Conservation (phyloP, 1,139 yeast species). For the Magnusiomyces ingens region DNA sequence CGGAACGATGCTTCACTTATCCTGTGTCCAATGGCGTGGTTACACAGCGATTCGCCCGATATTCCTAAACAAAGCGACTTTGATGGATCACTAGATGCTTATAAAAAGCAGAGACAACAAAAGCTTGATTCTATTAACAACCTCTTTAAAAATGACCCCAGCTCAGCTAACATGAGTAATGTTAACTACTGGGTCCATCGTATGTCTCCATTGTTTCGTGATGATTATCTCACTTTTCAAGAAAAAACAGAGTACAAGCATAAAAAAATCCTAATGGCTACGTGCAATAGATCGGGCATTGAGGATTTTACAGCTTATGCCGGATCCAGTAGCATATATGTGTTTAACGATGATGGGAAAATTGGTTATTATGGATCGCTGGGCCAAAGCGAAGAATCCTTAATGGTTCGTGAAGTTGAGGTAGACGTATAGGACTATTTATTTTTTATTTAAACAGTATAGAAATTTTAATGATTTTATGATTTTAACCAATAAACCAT, state of each 20-base stretch:
- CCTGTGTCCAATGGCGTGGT: constrained; percentile 87
- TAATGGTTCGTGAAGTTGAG: constrained; percentile 20
- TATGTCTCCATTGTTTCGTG: constrained; percentile 50
- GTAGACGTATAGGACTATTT: constrained; percentile 7
- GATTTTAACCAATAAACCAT: too few species aligned
- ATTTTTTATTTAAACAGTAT: too few species aligned
- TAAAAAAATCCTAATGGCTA: constrained; percentile 34
- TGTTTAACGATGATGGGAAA: constrained; percentile 16
- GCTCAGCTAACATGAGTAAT: constrained; percentile 36
- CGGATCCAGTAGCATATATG: constrained; percentile 46
- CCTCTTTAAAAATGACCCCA: constrained; percentile 22
- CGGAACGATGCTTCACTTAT: constrained; percentile 47
- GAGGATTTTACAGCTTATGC: constrained; percentile 68
- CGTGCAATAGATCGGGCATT: constrained; percentile 68
- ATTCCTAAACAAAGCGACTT: constrained; percentile 18
- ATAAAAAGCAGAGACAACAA: constrained; percentile 1
- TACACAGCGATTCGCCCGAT: constrained; percentile 41
- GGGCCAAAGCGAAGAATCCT: constrained; percentile 22
- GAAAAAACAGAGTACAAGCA: constrained; percentile 22
- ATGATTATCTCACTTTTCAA: constrained; percentile 23
- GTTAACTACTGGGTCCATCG: constrained; percentile 67
- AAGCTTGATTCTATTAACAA: constrained; percentile 13
- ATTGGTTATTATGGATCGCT: constrained; percentile 22
- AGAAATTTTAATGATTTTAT: too few species aligned
- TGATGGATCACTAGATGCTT: constrained; percentile 17